phyloP scores from a whole-genome alignment of 768 basidiomycete genomes.

The Psilocybe sp. region DNA sequence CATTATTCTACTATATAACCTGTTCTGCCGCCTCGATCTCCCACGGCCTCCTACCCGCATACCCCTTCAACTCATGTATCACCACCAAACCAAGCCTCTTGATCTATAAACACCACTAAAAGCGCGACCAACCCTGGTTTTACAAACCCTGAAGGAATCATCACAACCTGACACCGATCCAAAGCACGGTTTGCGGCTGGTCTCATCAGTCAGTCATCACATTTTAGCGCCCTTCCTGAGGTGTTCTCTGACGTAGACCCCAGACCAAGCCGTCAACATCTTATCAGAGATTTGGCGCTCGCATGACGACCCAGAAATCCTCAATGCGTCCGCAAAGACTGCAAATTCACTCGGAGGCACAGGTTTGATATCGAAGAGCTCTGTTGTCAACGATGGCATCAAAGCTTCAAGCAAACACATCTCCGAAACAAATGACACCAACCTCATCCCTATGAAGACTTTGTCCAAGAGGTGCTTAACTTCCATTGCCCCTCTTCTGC shows the following conservation, averaged over 20 bases:
- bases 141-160: conserved; percentile 30
- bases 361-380: conserved; percentile 2
- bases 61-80: conserved; percentile 58
- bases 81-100: conserved; percentile 39
- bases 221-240: neutral
- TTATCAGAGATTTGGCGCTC: conserved; percentile 80
- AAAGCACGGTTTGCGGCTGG: conserved; percentile 64
- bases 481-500: conserved; percentile 83
- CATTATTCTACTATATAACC: conserved; percentile 51
- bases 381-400: conserved; percentile 14
- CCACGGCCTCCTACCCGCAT: conserved; percentile 43
- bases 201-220: conserved; percentile 61
- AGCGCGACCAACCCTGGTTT: conserved; percentile 24
- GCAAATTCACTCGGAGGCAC: conserved; percentile 2
- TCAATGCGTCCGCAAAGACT: conserved; percentile 16
- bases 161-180: conserved; percentile 28
- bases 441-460: conserved; percentile 65
- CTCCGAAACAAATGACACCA: conserved; percentile 26
- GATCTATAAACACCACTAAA: conserved; percentile 17
- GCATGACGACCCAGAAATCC: conserved; percentile 66
- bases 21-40: conserved; percentile 35
- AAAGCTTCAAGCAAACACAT: conserved; percentile 5
- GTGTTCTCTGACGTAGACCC: conserved; percentile 1
- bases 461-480: conserved; percentile 88
- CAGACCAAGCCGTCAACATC: conserved; percentile 79